phyloP scores from a whole-genome alignment of 2,329 filamentous ascomycete species.

The Monilinia aucupariae region DNA sequence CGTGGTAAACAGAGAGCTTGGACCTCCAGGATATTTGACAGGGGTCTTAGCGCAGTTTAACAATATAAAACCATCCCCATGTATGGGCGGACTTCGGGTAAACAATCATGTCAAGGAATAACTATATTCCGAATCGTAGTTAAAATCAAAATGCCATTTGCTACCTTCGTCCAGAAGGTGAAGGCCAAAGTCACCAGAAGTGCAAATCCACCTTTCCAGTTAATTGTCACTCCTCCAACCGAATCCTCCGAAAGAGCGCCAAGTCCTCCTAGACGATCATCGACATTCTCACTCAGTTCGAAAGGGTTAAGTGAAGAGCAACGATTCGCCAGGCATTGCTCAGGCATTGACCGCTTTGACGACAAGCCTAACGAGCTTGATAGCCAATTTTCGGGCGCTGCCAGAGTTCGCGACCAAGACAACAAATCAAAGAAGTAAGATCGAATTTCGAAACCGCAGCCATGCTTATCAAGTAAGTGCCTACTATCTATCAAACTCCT shows the following conservation, averaged over 20 bases:
- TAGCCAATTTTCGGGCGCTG: background rate
- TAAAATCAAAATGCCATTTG: background rate
- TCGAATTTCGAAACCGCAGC: background rate
- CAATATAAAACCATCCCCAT: background rate
- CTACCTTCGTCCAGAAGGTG: background rate
- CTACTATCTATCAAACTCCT: background rate
- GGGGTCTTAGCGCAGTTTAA: background rate
- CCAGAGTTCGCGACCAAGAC: background rate
- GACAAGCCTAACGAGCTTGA: background rate
- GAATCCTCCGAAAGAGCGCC: background rate
- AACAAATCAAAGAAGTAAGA: background rate
- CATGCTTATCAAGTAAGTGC: slow-evolving; percentile 12
- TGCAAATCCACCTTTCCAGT: background rate
- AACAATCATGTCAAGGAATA: background rate
- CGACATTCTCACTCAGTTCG: background rate
- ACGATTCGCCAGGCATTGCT: background rate
- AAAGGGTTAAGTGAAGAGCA: background rate
- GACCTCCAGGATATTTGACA: background rate
- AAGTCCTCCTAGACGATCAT: background rate
- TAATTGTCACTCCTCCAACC: background rate
- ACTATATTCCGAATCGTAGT: background rate
- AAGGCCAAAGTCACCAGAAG: background rate
- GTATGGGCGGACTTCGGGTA: background rate
- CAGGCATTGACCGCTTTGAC: background rate
- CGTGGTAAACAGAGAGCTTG: background rate